Percentiles rank a stretch among this genome's conserved stretches.
These are phyloP conservation scores for Yamadazyma blattariae DNA, from an alignment of 1,139 yeast species.

Conservation along the genomic window DNA sequence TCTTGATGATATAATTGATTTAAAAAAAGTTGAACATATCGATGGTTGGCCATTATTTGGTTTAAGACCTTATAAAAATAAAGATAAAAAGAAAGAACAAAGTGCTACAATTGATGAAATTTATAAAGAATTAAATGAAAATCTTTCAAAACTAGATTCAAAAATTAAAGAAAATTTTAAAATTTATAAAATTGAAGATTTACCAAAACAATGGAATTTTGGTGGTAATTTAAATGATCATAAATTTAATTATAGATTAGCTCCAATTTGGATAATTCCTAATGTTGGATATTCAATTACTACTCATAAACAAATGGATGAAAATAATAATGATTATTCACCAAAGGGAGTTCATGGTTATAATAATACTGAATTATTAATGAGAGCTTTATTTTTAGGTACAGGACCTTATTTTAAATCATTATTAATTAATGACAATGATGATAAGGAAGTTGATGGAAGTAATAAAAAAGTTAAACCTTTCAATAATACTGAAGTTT, in stretches of 20 bases:
- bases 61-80: conserved; percentile 51
- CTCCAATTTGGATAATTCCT: conserved; percentile 86
- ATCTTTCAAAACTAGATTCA: conserved; percentile 21
- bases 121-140: conserved; percentile 17
- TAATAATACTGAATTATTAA: conserved; percentile 67
- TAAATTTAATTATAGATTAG: conserved; percentile 57
- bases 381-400: conserved; percentile 81
- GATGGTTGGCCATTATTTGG: conserved; percentile 95
- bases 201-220: conserved; percentile 66
- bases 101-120: conserved; percentile 21
- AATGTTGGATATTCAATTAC: conserved; percentile 78
- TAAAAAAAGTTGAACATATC: conserved; percentile 52
- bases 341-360: conserved; percentile 87
- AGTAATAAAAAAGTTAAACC: conserved; percentile 48
- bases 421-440: conserved; percentile 20
- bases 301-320: conserved; percentile 55
- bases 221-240: conserved; percentile 48
- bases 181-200: conserved; percentile 53
- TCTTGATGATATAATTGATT: conserved; percentile 65
- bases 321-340: conserved; percentile 45
- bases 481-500: conserved; percentile 69
- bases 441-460: no score
- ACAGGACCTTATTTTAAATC: conserved; percentile 71
- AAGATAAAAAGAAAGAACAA: no score
- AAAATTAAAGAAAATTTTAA: conserved; percentile 14